Evolutionary conservation across 768 basidiomycete genomes (phyloP), one percentile per base, ranked within the genome.

Genomic region (Daedaleopsis nitida): DNA sequence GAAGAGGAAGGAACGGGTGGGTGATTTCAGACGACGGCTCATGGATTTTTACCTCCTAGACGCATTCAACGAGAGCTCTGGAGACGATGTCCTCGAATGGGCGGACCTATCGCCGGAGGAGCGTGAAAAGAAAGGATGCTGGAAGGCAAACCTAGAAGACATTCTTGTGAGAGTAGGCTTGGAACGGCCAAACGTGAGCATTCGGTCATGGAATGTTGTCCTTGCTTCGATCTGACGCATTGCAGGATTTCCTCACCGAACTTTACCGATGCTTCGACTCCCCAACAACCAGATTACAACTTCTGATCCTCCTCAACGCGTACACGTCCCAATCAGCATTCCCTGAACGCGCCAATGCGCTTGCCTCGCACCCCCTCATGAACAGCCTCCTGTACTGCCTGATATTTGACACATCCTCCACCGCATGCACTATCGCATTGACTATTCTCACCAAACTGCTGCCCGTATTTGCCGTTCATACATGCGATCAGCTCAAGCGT

Each of bases 61-160:
- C 69, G 88, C 86, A 37, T 86, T 82, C 70, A 88, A 89, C 68
- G 91, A 91, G 68, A 83, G 81, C 21, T 91, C 89, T 4, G 85
- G 84, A 3, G 81, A 84, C 47, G 92, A 94, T 69, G 80, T 86
- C 34, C 69, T 94, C 38, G 92, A 93, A 67, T 88, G 87, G 85
- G 86, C 86, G 14, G 83, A 81, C 45, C 74, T 92, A 57, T 83
- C 87, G 67, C 78, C 80, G 63, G 81, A 80, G 23, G 83, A 91
- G 66, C 81, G 86, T 53, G 82, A 83, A 57, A 81, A 79, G 68
- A 79, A 81, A 65, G 77, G 80, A 14, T 76, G 81, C 27, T 94
- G 92, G 92, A 93, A 92, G 73, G 73, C 76, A 32, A 94, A 91
- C 70, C 76, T 94, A 61, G 90, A 93, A 70, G 87, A 90, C 66